Base-by-base conservation (phyloP, 176 grass and related monocot genomes). In the Hyparrhenia diplandra region DNA sequence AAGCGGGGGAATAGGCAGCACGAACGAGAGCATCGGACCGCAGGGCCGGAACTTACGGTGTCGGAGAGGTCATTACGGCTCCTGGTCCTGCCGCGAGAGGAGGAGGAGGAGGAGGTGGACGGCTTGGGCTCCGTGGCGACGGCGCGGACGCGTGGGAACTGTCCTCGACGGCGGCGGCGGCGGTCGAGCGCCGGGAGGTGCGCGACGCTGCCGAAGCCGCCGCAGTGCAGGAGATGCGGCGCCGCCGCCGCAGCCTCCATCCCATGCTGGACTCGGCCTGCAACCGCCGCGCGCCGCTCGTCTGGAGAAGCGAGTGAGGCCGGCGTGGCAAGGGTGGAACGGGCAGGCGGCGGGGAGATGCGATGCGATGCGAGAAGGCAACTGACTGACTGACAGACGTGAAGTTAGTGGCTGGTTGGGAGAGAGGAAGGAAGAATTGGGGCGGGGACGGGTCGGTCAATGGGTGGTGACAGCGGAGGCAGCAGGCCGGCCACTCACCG, bases 111-210 rank as follows among this genome's bases (percentile, higher is more conserved):
- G 42, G 42, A 45, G 42, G 82, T 29, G 17, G 74, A 75, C 6
- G 86, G 81, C 81, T 61, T 90, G 21, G 92, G 81, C 45, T 92
- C 88, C 13, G 95, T 91, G 67, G 86, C 90, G 64, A 92, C 88
- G 42, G 95, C 95, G 66, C 88, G 76, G 58, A 98, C 85, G 23
- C 86, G 31, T 32, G 31, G 31, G 31, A 32, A 32, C 31, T 32
- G 31, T 32, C 31, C 31, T 32, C 31, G 31, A 4, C 31, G 31
- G n/a, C n/a, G n/a, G 31, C 31, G 31, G 31, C 31, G 2, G 31
- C 2, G 31, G n/a, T n/a, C n/a, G 31, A 32, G 31, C 31, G 2
- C 31, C 31, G 31, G 31, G 31, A 32, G 31, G 31, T 32, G 31
- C 31, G 31, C 31, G 31, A 32, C 31, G 31, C 31, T 2, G 31